These are phyloP conservation scores for Trichoderma afroharzianum DNA, from an alignment of 2,329 filamentous ascomycete genomes.

Conservation along the genomic window DNA sequence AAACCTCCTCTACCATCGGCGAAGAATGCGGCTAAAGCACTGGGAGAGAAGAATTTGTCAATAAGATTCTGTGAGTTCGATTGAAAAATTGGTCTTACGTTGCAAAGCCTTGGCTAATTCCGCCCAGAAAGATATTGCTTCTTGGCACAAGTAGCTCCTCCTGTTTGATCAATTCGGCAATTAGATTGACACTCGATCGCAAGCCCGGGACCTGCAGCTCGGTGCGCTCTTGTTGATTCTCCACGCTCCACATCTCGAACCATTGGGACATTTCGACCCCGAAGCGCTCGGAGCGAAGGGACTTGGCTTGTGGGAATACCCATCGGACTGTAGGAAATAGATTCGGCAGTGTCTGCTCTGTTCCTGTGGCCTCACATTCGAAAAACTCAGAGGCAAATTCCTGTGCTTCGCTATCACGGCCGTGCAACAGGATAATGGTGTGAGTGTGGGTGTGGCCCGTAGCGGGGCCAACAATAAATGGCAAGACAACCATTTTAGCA, in stretches of 20 bases:
- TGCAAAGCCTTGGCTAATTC: constrained; percentile 8
- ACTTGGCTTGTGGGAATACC: background rate
- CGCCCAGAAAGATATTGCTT: background rate
- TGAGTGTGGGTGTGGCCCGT: background rate
- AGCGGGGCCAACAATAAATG: background rate
- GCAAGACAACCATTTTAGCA: background rate
- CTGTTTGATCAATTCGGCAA: background rate
- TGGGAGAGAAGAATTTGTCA: background rate
- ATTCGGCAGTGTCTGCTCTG: background rate
- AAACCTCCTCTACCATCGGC: constrained; percentile 1
- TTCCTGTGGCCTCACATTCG: background rate
- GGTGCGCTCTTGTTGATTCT: background rate
- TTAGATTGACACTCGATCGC: background rate
- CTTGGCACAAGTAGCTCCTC: background rate
- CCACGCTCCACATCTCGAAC: constrained; percentile 7
- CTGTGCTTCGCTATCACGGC: background rate
- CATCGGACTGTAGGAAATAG: background rate
- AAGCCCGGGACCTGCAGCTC: background rate
- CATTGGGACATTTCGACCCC: background rate
- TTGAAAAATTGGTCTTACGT: background rate
- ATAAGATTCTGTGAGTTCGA: background rate
- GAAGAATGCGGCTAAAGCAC: background rate
- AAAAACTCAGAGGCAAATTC: background rate
- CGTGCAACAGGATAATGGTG: background rate
- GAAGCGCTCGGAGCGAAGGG: background rate